Evolutionary conservation across 2,329 filamentous ascomycete species (phyloP), one percentile per base, ranked within the genome.

Genomic region (Paraconiothyrium sp.): DNA sequence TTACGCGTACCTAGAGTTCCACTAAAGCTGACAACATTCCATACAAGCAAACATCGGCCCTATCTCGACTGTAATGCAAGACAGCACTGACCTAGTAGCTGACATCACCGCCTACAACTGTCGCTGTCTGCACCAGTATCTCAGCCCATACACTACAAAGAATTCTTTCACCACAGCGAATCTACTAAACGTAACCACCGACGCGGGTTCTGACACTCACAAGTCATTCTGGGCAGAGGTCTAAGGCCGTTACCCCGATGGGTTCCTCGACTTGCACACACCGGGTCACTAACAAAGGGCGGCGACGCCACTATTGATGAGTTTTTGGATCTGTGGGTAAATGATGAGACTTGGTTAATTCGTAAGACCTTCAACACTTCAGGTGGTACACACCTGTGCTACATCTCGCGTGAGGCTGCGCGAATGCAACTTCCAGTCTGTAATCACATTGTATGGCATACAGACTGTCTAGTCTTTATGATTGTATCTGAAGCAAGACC

Each of bases 241-340:
- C 14, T 27, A 49, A 16, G 47, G 47, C 24, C 47, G 47, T 5
- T 49, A 49, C 47, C 47, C 47, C 4, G 47, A 49, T 14, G 47
- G 47, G 1, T 49, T 49, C 27, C 27, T 49, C 27, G 47, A 27
- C 9, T 11, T 49, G 13, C 49, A 51, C 32, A 51, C 49, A 13
- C 39, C 49, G 4, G 49, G 49, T 13, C 49, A 51, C 32, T 51
- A 51, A 51, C 49, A 1, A 51, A 39, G 49, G 49, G 49, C 34
- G 32, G 49, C 34, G 49, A 51, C n/a, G 32, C 49, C 2, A 52
- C 49, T 20, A 24, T 51, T 3, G 34, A 51, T 20, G 49, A 51
- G 34, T 8, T 16, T 11, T 20, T 51, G 16, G 32, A 51, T 7
- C 6, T 51, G 32, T 32, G 34, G 3, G 49, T 51, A n/a, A 51